Base-by-base conservation (phyloP, 2,329 filamentous ascomycete genomes). In the Pestalotiopsis sp. region DNA sequence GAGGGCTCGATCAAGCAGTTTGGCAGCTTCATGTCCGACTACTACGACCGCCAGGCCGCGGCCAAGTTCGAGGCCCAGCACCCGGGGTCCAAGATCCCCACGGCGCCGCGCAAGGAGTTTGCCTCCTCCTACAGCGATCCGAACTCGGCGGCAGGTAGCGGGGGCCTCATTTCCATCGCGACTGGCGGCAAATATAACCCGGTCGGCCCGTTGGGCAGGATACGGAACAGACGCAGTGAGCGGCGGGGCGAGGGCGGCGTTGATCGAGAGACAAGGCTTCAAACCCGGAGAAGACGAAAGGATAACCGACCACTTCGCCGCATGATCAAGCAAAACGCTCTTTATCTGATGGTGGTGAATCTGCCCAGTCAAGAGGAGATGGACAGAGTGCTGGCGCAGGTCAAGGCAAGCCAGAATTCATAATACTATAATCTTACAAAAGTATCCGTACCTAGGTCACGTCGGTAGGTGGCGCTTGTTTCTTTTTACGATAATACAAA, bases 321-420 rank as follows among this genome's bases (percentile, higher is more conserved):
- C 6, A 23, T 63, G 60, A 27, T 63, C 14, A 63, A 63, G n/a
- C 68, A 85, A 80, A 80, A 85, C 75, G 82, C 86, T 17, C 70
- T 87, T 38, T 87, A 86, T 71, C 70, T 87, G 66, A 82, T 85
- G 76, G 81, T 87, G 68, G 83, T 86, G 14, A 86, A 86, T 68
- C 77, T 86, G 77, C 85, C 85, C 0, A 77, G 77, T 0, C 79
- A 82, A 12, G 78, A 80, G 23, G 84, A 85, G 69, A 75, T 86
- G 57, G 70, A 66, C 20, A 12, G 23, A 23, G 62, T 52, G 25
- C 12, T 39, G 9, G 39, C 39, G 23, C 17, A 31, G 41, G 23
- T 64, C 23, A 64, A 41, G 9, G 9, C 25, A 59, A 36, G 6
- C 31, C 31, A 36, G 31, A 9, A 7, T 36, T 36, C 31, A 6